Evolutionary conservation across 1,284 basidiomycete species (phyloP), one percentile per base, ranked within the genome.

Genomic region (Apiotrichum brassicae): DNA sequence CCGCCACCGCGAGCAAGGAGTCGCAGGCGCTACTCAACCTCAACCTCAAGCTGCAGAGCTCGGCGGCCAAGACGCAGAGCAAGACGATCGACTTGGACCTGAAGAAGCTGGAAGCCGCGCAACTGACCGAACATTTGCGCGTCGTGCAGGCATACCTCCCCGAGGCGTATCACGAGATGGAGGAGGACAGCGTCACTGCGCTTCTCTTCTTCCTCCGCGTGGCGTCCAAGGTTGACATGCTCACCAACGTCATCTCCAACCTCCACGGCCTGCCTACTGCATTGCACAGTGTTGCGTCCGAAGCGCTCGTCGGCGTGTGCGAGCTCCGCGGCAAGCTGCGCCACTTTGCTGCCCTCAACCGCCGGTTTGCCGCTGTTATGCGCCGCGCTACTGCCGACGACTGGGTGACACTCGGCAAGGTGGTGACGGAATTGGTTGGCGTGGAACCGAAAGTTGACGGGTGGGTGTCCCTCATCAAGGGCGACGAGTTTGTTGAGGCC

Each of bases 391-490:
- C 87, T 59, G 82, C 86, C 4, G 84, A 86, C 43, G 82, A 84
- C 3, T 97, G 91, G 79, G 73, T 93, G 48, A 82, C 81, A 57
- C 82, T 87, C 46, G 94, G 92, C 2, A 81, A 86, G 25, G 79
- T 95, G 24, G 89, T 83, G 59, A 79, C 81, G 8, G 94, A 98
- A 56, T 80, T 97, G 33, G 80, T 82, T 0, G 85, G 85, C 0
- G 82, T 97, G 67, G 94, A 98, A 76, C 87, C 86, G 68, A 81
- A 87, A 35, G 81, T 98, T 46, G 92, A 98, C 64, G 83, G 86
- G 71, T 94, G 94, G 69, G 82, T 97, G 51, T 85, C 87, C 46
- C 78, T 86, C 26, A 76, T 95, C 13, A 79, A 86, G 40, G 78
- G 82, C 37, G 90, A 97, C 59, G 91, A 91, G 70, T 90, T 98